These are phyloP conservation scores for Backusella psychrophila DNA, from an alignment of 192 early-diverging fungal genomes.

Conservation along the genomic window DNA sequence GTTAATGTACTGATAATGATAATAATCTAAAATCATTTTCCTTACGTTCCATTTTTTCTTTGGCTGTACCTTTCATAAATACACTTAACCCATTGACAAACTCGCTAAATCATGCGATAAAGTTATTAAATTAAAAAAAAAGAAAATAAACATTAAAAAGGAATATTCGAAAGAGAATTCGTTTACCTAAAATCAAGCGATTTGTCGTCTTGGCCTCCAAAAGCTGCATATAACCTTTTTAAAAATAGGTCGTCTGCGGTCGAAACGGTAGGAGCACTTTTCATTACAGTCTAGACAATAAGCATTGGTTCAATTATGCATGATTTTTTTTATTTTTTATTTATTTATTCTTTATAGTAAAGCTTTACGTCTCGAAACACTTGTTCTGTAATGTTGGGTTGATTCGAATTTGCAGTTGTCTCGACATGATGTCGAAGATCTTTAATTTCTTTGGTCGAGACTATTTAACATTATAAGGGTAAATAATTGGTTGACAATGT, in stretches of 20 bases:
- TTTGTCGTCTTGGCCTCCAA: slow-evolving; percentile 68
- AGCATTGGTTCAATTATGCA: background rate
- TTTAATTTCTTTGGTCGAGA: slow-evolving; percentile 48
- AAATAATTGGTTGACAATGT: background rate
- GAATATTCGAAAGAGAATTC: slow-evolving; percentile 7
- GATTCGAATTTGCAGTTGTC: slow-evolving; percentile 25
- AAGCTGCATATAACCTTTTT: slow-evolving; percentile 74
- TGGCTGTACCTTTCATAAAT: slow-evolving; percentile 75
- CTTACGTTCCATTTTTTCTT: slow-evolving; percentile 47
- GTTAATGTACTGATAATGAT: background rate
- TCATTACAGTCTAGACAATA: slow-evolving; percentile 45
- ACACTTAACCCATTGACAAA: slow-evolving; percentile 65
- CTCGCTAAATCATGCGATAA: slow-evolving; percentile 33
- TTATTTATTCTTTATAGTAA: background rate
- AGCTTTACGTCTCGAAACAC: slow-evolving; percentile 64
- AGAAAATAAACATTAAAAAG: background rate
- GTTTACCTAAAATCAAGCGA: slow-evolving; percentile 60
- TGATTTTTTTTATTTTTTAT: background rate
- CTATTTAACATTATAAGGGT: slow-evolving; percentile 15
- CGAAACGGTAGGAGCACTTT: slow-evolving; percentile 54
- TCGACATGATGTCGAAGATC: slow-evolving; percentile 48
- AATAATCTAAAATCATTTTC: background rate
- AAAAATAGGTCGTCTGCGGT: slow-evolving; percentile 68
- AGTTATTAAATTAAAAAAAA: background rate
- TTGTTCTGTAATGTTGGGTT: slow-evolving; percentile 60